These are phyloP conservation scores for Aureococcus anophagefferens DNA, from an alignment of 108 stramenopile genomes.

Conservation along the genomic window DNA sequence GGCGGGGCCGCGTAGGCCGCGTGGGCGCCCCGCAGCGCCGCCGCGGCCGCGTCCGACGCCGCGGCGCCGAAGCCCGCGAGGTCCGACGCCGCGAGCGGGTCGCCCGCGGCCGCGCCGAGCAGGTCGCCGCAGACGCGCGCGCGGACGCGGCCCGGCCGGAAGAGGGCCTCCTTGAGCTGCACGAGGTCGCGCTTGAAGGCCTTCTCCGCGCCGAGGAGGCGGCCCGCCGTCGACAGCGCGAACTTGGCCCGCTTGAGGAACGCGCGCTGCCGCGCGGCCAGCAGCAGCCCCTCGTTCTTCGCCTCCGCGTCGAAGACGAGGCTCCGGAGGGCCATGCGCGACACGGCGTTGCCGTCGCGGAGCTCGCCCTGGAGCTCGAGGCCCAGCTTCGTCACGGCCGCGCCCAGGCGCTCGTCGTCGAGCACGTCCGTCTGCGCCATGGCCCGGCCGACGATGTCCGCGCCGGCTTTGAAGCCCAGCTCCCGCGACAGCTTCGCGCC, in stretches of 20 bases:
- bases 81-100: neutral
- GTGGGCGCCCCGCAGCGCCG: no score
- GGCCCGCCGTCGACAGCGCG: neutral
- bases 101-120: neutral
- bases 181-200: neutral
- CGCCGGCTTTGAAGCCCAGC: conserved; percentile 13
- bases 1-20: no score
- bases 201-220: neutral
- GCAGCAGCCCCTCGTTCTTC: neutral
- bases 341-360: conserved; percentile 25
- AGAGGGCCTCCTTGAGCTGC: neutral
- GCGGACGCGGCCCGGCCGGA: neutral
- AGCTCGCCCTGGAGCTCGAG: conserved; percentile 35
- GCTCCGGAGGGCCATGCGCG: neutral
- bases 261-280: neutral
- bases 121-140: neutral
- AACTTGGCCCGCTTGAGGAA: neutral
- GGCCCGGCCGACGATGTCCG: conserved; percentile 20
- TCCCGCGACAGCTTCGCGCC: conserved; percentile 24
- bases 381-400: conserved; percentile 31
- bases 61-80: neutral
- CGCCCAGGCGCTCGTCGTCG: conserved; percentile 21
- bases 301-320: neutral
- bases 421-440: conserved; percentile 25
- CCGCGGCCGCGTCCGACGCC: neutral